phyloP scores from a whole-genome alignment of 306 rosid species.

The Lithocarpus polystachyus region DNA sequence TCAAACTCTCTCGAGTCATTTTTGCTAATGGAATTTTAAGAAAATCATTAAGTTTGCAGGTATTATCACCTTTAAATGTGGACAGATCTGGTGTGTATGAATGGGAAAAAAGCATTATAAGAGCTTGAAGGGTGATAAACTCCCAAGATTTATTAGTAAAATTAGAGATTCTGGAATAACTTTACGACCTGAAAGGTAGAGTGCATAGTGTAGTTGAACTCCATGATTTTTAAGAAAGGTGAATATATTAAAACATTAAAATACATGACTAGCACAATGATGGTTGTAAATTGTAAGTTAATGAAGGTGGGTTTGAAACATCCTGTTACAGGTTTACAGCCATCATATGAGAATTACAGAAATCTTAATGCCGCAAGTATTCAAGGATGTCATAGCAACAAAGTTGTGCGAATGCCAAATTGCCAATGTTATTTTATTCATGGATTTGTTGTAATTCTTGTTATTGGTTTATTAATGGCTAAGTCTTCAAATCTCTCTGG shows the following conservation, averaged over 20 bases:
- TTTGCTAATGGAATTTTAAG: constrained; percentile 50
- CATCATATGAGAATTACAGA: too few relatives aligned
- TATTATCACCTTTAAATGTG: constrained; percentile 37
- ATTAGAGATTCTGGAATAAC: background rate
- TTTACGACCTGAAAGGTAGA: background rate
- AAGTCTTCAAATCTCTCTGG: too few relatives aligned
- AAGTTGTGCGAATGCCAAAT: too few relatives aligned
- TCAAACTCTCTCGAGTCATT: constrained; percentile 41
- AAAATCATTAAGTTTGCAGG: constrained; percentile 34
- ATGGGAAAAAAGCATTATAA: constrained; percentile 60
- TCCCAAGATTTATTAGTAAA: background rate
- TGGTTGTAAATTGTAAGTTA: too few relatives aligned
- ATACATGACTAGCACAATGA: too few relatives aligned
- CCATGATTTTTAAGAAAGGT: background rate
- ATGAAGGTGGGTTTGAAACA: too few relatives aligned
- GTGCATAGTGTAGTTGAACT: background rate
- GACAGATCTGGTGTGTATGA: constrained; percentile 48
- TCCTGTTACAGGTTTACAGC: too few relatives aligned
- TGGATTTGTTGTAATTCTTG: too few relatives aligned
- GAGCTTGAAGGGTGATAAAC: background rate
- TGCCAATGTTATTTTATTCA: too few relatives aligned
- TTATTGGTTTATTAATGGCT: too few relatives aligned
- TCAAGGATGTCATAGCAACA: too few relatives aligned
- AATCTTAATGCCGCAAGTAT: too few relatives aligned
- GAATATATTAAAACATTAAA: background rate